Conservation (phyloP, 2,329 filamentous ascomycete genomes). For the Paracoccidioides brasiliensis region DNA sequence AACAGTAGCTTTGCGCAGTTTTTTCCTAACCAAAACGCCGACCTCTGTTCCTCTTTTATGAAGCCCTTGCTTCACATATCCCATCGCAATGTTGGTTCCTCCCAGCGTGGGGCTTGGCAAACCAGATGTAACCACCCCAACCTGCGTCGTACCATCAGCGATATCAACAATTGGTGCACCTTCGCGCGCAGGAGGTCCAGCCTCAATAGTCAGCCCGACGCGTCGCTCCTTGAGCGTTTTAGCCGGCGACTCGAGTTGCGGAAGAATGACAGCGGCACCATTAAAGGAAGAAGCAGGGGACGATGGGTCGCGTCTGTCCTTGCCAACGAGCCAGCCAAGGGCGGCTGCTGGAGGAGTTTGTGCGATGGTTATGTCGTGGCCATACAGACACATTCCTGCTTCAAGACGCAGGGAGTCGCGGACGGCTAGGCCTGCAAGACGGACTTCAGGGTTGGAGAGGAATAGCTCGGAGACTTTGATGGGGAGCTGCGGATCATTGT, state of each 20-base stretch:
- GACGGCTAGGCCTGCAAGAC: constrained; percentile 77
- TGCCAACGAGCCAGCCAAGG: constrained; percentile 71
- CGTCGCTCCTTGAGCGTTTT: constrained; percentile 59
- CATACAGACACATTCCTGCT: constrained; percentile 98
- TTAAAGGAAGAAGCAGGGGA: constrained; percentile 58
- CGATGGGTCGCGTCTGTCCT: constrained; percentile 49
- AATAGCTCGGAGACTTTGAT: constrained; percentile 52
- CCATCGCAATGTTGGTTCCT: constrained; percentile 87
- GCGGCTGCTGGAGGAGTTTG: constrained; percentile 56
- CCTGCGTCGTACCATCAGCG: constrained; percentile 42
- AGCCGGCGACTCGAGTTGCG: constrained; percentile 47
- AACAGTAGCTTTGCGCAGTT: constrained; percentile 59
- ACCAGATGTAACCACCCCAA: constrained; percentile 78
- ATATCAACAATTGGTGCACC: constrained; percentile 62
- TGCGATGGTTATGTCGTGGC: constrained; percentile 82
- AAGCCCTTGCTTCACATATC: constrained; percentile 65
- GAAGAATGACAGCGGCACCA: constrained; percentile 63
- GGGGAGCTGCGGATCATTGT: constrained; percentile 40
- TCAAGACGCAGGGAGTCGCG: constrained; percentile 87
- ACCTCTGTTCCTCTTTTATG: constrained; percentile 79
- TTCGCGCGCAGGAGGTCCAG: constrained; percentile 76
- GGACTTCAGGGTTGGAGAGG: constrained; percentile 52
- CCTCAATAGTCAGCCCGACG: constrained; percentile 65
- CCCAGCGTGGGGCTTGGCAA: constrained; percentile 75
- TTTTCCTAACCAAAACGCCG: constrained; percentile 63